Conservation (phyloP, 345 rosid genomes). For the Pistacia integerrima region DNA sequence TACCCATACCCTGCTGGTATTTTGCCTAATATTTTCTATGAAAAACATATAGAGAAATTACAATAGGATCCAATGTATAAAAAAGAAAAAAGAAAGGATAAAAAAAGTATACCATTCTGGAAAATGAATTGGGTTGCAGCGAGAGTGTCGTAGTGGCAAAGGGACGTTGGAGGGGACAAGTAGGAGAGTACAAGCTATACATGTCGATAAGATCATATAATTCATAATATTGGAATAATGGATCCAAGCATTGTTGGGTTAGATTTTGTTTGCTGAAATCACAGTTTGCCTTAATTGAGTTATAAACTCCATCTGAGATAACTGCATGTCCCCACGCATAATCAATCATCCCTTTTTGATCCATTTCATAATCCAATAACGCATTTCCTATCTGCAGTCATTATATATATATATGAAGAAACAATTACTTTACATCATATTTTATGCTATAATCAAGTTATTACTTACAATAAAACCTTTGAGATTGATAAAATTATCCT, state of each 20-base stretch:
- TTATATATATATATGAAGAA: too few relatives aligned
- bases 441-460: too few relatives aligned
- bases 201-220: not conserved
- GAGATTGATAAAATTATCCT: constrained; percentile 28
- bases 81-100: too few relatives aligned
- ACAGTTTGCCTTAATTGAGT: not conserved
- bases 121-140: too few relatives aligned
- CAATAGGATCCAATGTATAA: too few relatives aligned
- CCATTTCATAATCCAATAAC: constrained; percentile 8
- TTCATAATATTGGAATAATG: not conserved
- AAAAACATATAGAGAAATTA: too few relatives aligned
- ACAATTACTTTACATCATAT: too few relatives aligned
- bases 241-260: not conserved
- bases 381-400: constrained; percentile 29
- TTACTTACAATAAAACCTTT: constrained; percentile 28
- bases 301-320: constrained; percentile 4
- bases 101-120: too few relatives aligned
- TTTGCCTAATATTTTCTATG: not conserved
- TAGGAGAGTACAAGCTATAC: constrained; percentile 8
- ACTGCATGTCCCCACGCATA: constrained; percentile 17
- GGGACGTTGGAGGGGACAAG: too few relatives aligned
- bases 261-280: not conserved
- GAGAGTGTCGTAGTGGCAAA: too few relatives aligned
- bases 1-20: constrained; percentile 17
- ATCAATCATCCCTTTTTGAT: constrained; percentile 10